phyloP scores from a whole-genome alignment of 129 eudicot genomes.

The Gnaphalium uliginosum region DNA sequence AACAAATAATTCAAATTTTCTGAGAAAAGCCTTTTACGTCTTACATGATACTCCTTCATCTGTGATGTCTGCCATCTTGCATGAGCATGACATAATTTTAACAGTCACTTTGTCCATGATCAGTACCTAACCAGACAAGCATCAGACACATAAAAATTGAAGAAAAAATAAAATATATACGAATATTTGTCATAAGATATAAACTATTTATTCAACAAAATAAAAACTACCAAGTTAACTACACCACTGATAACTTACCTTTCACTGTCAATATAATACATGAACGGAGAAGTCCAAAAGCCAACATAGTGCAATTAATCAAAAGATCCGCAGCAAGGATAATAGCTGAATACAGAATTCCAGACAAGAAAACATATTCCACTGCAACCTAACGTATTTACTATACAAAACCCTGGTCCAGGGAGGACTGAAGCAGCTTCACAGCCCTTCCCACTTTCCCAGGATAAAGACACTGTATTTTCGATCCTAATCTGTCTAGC shows the following conservation, averaged over 20 bases:
- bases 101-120: constrained; percentile 89
- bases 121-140: constrained; percentile 63
- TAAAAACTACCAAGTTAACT: constrained; percentile 7
- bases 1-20: constrained; percentile 26
- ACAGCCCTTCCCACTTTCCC: constrained; percentile 3
- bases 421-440: not conserved
- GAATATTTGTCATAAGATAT: not conserved
- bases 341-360: not conserved
- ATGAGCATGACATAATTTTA: constrained; percentile 80
- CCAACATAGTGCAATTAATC: not conserved
- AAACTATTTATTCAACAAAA: not conserved
- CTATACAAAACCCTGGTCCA: not conserved
- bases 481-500: constrained; percentile 5
- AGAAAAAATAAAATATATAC: not conserved
- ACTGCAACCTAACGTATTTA: too few relatives aligned
- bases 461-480: not conserved
- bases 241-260: not conserved
- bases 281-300: constrained; percentile 4
- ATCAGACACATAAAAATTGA: constrained; percentile 7
- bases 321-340: constrained; percentile 2
- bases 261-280: constrained; percentile 1
- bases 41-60: constrained; percentile 98
- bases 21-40: constrained; percentile 47
- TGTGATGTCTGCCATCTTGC: constrained; percentile 98
- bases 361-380: not conserved